A percentile compares a stretch with the other conserved stretches of the same genome.
Evolutionary conservation across 2,329 filamentous ascomycete species (phyloP).

Genomic region (Aspergillus sergii): DNA sequence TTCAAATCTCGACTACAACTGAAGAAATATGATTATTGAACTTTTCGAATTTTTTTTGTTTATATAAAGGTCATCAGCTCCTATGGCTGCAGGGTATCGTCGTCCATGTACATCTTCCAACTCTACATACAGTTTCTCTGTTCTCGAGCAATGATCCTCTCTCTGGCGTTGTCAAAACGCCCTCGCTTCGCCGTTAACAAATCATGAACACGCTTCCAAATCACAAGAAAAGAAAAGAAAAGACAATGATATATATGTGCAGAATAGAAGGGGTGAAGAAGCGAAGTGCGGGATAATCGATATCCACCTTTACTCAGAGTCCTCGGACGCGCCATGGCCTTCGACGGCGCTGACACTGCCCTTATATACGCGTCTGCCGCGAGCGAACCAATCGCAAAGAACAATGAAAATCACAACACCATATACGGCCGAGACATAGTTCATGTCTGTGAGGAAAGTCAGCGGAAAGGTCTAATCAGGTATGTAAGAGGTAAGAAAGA

Average conservation of each 20-base stretch:
- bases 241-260: not conserved
- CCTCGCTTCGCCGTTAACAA: not conserved
- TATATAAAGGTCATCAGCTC: not conserved
- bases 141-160: conserved; percentile 2
- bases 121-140: not conserved
- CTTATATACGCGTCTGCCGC: conserved; percentile 35
- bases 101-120: conserved; percentile 13
- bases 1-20: too few relatives aligned
- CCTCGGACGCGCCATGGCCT: not conserved
- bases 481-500: conserved; percentile 6
- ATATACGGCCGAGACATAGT: conserved; percentile 45
- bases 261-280: not conserved
- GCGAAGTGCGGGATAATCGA: conserved; percentile 7
- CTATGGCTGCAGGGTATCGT: conserved; percentile 10
- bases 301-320: conserved; percentile 4
- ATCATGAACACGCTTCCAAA: conserved; percentile 1
- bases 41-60: conserved; percentile 10
- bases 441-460: conserved; percentile 37
- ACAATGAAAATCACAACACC: conserved; percentile 38
- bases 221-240: conserved; percentile 3
- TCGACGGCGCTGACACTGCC: conserved; percentile 16
- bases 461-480: not conserved
- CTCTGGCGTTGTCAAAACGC: conserved; percentile 2
- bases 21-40: not conserved
- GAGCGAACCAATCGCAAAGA: conserved; percentile 38